These are phyloP conservation scores for Nasturtium officinale DNA, from an alignment of 345 rosid species.

Conservation along the genomic window DNA sequence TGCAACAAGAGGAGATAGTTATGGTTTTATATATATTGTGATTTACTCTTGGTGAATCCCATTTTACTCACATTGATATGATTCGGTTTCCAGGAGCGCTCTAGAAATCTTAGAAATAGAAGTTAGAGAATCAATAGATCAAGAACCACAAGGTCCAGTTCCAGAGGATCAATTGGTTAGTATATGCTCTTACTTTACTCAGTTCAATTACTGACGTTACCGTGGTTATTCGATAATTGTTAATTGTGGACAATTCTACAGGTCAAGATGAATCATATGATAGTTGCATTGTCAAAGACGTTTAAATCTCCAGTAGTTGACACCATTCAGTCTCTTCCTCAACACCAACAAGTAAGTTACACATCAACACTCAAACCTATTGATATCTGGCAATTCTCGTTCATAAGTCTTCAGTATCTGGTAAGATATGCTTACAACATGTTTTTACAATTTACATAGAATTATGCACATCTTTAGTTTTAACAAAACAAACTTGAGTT, in stretches of 20 bases:
- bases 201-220: conserved; percentile 7
- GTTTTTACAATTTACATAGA: background rate
- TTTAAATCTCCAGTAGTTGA: conserved; percentile 78
- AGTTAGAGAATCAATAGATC: conserved; percentile 47
- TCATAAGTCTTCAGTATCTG: background rate
- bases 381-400: conserved; percentile 6
- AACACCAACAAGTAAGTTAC: conserved; percentile 86
- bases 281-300: conserved; percentile 79
- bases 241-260: conserved; percentile 35
- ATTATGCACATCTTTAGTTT: background rate
- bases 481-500: background rate
- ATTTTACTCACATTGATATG: background rate
- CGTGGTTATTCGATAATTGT: background rate
- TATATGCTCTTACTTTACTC: conserved; percentile 1
- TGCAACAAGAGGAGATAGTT: conserved; percentile 10
- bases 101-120: conserved; percentile 78
- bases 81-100: conserved; percentile 61
- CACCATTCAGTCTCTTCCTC: conserved; percentile 90
- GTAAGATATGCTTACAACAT: background rate
- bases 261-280: conserved; percentile 88
- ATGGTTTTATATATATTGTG: conserved; percentile 1
- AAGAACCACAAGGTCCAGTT: conserved; percentile 33
- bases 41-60: background rate
- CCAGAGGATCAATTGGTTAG: conserved; percentile 51
- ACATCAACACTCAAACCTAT: background rate